Percentiles rank a stretch among this genome's conserved stretches.
Conservation (phyloP, 331 rosid species). For the Acacia concinna region DNA sequence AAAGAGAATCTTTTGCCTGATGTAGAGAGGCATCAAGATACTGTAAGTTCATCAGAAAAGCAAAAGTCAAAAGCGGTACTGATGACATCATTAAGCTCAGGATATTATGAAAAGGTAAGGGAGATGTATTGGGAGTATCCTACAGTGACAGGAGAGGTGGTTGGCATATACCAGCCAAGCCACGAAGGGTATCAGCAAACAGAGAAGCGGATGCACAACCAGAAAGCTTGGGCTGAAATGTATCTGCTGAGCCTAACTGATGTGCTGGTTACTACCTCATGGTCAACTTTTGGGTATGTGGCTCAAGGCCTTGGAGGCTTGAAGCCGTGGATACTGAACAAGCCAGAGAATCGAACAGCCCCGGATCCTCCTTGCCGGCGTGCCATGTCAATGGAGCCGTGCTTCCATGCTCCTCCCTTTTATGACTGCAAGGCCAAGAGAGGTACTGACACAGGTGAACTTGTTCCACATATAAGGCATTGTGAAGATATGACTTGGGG, state of each 20-base stretch:
- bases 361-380: constrained; percentile 10
- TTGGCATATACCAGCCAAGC: constrained; percentile 42
- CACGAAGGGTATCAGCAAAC: constrained; percentile 72
- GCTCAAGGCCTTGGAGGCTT: constrained; percentile 17
- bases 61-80: not conserved
- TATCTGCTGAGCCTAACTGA: constrained; percentile 6
- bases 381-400: constrained; percentile 20
- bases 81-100: constrained; percentile 16
- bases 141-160: constrained; percentile 9
- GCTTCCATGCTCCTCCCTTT: constrained; percentile 44
- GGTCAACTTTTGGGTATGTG: constrained; percentile 24
- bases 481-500: constrained; percentile 85
- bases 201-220: constrained; percentile 37
- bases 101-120: constrained; percentile 3
- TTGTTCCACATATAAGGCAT: constrained; percentile 66
- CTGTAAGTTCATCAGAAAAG: not conserved
- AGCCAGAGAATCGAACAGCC: constrained; percentile 10
- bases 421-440: constrained; percentile 66
- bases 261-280: not conserved
- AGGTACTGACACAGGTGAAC: constrained; percentile 58
- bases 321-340: constrained; percentile 18
- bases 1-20: constrained; percentile 59
- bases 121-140: constrained; percentile 20
- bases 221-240: constrained; percentile 18
- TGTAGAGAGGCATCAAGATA: constrained; percentile 26